These are phyloP conservation scores for Halenospora varia DNA, from an alignment of 495 filamentous ascomycete species.

Conservation along the genomic window DNA sequence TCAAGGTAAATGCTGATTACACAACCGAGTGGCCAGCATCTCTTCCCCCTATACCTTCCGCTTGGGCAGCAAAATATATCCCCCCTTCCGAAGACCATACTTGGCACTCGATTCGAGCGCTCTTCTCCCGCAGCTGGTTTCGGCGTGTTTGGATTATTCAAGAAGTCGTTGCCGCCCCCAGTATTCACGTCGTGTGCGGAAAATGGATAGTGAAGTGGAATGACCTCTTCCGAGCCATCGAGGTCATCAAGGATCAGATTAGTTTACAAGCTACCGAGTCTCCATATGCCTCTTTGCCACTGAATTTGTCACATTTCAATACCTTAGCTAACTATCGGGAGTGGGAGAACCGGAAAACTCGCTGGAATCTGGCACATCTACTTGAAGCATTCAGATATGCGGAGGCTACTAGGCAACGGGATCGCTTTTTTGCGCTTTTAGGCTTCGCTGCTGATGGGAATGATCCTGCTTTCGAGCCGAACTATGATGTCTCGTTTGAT, in stretches of 20 bases:
- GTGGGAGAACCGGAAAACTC: neutral
- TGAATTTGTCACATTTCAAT: no score
- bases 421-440: constrained; percentile 9
- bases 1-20: neutral
- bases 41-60: neutral
- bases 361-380: neutral
- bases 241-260: neutral
- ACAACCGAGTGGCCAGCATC: neutral
- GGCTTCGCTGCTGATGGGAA: constrained; percentile 3
- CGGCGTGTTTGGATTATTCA: constrained; percentile 17
- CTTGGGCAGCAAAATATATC: neutral
- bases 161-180: constrained; percentile 10
- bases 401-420: neutral
- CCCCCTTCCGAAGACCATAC: neutral
- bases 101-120: neutral
- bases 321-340: neutral
- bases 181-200: constrained; percentile 17
- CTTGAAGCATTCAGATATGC: constrained; percentile 3
- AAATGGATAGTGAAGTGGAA: constrained; percentile 11
- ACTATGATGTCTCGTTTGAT: constrained; percentile 9
- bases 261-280: no score
- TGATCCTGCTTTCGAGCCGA: neutral
- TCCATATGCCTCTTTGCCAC: no score
- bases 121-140: constrained; percentile 15
- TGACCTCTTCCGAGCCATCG: neutral